Evolutionary conservation across 1,139 yeast genomes (phyloP).

Genomic region (Candida dubliniensis): DNA sequence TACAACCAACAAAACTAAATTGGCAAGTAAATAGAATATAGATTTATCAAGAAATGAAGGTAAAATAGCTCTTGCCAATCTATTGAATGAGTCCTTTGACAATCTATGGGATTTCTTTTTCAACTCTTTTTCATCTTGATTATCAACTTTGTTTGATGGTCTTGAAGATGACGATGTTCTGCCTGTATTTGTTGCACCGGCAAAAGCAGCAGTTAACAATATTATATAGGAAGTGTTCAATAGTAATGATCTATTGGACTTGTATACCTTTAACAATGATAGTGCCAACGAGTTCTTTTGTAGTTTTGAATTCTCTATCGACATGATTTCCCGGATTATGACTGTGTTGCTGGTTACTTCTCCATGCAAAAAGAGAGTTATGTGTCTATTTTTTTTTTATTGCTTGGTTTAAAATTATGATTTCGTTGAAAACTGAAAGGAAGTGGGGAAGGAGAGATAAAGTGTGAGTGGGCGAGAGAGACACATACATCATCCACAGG

Average conservation of each 20-base stretch:
- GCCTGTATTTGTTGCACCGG: conserved; percentile 42
- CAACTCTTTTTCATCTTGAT: conserved; percentile 11
- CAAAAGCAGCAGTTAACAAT: conserved; percentile 46
- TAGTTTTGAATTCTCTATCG: conserved; percentile 7
- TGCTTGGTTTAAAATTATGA: no score
- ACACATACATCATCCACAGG: no score
- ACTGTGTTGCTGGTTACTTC: background rate
- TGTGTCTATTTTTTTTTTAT: no score
- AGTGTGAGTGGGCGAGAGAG: background rate
- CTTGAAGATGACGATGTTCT: conserved; percentile 3
- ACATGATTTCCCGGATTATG: conserved; percentile 2
- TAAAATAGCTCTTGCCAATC: conserved; percentile 39
- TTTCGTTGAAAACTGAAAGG: background rate
- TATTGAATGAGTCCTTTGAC: conserved; percentile 32
- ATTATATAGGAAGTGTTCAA: conserved; percentile 51
- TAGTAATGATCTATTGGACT: conserved; percentile 48
- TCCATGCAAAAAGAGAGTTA: background rate
- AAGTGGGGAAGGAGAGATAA: background rate
- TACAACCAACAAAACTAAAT: conserved; percentile 59
- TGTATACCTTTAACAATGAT: conserved; percentile 39
- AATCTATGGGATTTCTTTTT: conserved; percentile 30
- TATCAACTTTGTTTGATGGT: conserved; percentile 1
- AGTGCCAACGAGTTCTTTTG: conserved; percentile 15
- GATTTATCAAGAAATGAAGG: conserved; percentile 36
- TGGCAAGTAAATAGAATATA: conserved; percentile 49